phyloP scores from a whole-genome alignment of 306 rosid species.

The Fagus sylvatica region DNA sequence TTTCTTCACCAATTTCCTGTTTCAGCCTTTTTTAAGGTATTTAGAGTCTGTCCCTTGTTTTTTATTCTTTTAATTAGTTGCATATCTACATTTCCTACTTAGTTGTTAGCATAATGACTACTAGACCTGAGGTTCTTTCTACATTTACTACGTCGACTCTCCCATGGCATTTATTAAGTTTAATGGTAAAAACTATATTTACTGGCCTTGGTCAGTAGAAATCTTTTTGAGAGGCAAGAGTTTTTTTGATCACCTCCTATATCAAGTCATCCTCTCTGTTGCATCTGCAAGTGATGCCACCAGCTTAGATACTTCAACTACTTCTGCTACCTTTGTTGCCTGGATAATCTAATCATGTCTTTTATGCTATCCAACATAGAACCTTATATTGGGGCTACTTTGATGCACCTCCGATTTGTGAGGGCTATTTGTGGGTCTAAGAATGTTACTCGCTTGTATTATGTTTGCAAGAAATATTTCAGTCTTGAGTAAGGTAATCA shows the following conservation, averaged over 20 bases:
- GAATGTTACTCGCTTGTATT: too few relatives aligned
- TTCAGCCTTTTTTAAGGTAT: too few relatives aligned
- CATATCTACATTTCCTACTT: not conserved
- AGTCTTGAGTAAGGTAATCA: too few relatives aligned
- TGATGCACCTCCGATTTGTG: not conserved
- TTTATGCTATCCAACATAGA: not conserved
- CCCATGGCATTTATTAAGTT: not conserved
- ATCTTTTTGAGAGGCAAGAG: not conserved
- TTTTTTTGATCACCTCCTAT: not conserved
- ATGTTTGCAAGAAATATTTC: too few relatives aligned
- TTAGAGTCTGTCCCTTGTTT: too few relatives aligned
- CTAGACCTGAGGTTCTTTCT: not conserved
- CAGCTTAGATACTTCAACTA: not conserved
- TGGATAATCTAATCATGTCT: not conserved
- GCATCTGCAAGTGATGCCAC: not conserved
- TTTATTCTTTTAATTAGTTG: too few relatives aligned
- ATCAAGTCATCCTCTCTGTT: not conserved
- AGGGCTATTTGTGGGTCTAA: too few relatives aligned
- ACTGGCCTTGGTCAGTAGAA: not conserved
- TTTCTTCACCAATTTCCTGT: too few relatives aligned
- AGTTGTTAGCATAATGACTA: not conserved
- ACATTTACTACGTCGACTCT: not conserved
- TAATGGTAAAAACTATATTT: not conserved
- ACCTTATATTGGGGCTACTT: not conserved
- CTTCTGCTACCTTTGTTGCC: not conserved